phyloP scores from a whole-genome alignment of 768 basidiomycete species.

The Lactarius indigo region DNA sequence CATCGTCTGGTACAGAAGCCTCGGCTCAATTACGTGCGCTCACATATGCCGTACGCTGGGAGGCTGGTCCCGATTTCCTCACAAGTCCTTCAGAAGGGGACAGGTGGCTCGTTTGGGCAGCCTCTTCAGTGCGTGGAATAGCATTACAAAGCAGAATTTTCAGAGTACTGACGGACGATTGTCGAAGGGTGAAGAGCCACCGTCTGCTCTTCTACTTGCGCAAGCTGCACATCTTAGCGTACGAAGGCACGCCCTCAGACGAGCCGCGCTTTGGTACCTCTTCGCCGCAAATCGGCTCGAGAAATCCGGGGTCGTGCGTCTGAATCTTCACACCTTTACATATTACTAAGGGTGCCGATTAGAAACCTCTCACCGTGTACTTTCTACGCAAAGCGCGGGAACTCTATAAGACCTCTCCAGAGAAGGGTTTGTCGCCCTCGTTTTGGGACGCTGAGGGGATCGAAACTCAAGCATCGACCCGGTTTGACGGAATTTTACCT shows the following conservation, averaged over 20 bases:
- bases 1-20: slow-evolving; percentile 43
- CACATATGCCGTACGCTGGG: slow-evolving; percentile 73
- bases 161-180: slow-evolving; percentile 18
- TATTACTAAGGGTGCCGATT: slow-evolving; percentile 1
- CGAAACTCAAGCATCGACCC: slow-evolving; percentile 36
- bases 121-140: slow-evolving; percentile 60
- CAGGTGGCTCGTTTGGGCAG: slow-evolving; percentile 83
- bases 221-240: slow-evolving; percentile 73
- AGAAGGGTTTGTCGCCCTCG: slow-evolving; percentile 67
- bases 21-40: slow-evolving; percentile 68
- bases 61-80: slow-evolving; percentile 56
- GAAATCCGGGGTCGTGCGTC: slow-evolving; percentile 77
- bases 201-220: slow-evolving; percentile 72
- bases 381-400: slow-evolving; percentile 71
- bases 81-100: slow-evolving; percentile 64
- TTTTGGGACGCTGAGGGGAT: slow-evolving; percentile 75
- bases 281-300: slow-evolving; percentile 73
- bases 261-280: slow-evolving; percentile 78
- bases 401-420: slow-evolving; percentile 48
- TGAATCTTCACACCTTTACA: slow-evolving; percentile 1
- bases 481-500: slow-evolving; percentile 61
- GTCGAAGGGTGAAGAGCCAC: slow-evolving; percentile 75
- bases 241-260: slow-evolving; percentile 51
- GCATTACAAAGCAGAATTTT: slow-evolving; percentile 3
- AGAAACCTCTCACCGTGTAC: slow-evolving; percentile 87